A percentile compares a stretch with the other conserved stretches of the same genome.
These are phyloP conservation scores for Craterostigma plantagineum DNA, from an alignment of 257 asterid genomes.

Conservation along the genomic window DNA sequence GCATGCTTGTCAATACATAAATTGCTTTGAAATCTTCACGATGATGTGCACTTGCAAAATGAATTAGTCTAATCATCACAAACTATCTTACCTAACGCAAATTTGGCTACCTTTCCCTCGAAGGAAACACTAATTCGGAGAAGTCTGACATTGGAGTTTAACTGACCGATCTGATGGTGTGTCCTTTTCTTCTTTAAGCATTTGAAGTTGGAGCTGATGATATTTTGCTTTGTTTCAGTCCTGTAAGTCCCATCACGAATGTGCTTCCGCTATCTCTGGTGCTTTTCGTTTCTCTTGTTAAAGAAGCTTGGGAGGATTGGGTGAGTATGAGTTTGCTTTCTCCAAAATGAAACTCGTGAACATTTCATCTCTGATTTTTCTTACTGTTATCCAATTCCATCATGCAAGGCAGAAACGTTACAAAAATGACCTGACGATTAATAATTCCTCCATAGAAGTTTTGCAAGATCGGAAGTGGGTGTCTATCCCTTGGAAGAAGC, in stretches of 20 bases:
- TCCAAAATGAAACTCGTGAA: conserved; percentile 3
- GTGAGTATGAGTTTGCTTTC: conserved; percentile 44
- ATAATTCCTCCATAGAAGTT: conserved; percentile 61
- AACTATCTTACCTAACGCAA: too few species aligned
- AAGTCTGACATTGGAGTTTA: conserved; percentile 5
- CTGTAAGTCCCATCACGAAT: conserved; percentile 96
- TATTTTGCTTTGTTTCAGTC: conserved; percentile 45
- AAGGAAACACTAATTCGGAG: too few species aligned
- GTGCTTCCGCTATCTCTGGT: conserved; percentile 93
- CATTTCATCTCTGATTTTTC: conserved; percentile 13
- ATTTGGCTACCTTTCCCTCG: too few species aligned
- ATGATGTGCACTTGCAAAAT: too few species aligned
- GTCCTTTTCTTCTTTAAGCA: conserved; percentile 8
- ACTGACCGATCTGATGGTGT: too few species aligned
- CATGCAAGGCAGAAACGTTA: conserved; percentile 64
- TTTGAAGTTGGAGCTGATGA: conserved; percentile 13
- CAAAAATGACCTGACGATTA: conserved; percentile 88
- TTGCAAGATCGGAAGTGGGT: conserved; percentile 77
- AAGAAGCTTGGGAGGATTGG: conserved; percentile 99
- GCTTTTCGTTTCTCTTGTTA: conserved; percentile 88
- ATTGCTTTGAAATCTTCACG: too few species aligned
- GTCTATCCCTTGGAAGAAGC: conserved; percentile 81
- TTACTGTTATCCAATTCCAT: conserved; percentile 7
- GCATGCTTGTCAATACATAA: too few species aligned
- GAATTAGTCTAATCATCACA: too few species aligned